Conservation (phyloP, 306 rosid species). For the Morella rubra region DNA sequence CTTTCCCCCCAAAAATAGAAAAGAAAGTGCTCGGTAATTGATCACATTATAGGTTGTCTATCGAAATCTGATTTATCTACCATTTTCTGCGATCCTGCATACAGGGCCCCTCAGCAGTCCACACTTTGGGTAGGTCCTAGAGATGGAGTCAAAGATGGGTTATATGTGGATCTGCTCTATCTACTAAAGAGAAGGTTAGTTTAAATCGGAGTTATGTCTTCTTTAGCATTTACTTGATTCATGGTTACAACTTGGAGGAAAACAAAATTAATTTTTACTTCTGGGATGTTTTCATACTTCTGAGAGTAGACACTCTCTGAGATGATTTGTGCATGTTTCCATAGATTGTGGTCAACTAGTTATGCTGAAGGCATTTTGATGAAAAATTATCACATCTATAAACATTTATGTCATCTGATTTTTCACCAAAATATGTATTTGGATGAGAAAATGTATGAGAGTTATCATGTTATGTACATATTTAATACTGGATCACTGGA, state of each 20-base stretch:
- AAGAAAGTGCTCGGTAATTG: background rate
- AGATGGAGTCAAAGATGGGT: slow-evolving; percentile 37
- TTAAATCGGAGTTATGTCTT: background rate
- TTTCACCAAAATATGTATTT: background rate
- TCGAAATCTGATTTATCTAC: slow-evolving; percentile 6
- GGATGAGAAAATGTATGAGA: background rate
- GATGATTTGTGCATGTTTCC: no score
- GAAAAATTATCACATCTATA: background rate
- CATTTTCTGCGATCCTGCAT: slow-evolving; percentile 30
- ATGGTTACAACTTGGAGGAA: background rate
- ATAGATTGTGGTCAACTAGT: background rate
- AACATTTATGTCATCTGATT: background rate
- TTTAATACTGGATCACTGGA: background rate
- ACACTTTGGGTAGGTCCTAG: slow-evolving; percentile 31
- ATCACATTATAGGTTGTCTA: background rate
- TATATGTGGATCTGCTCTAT: slow-evolving; percentile 83
- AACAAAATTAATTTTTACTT: background rate
- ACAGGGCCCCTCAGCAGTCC: slow-evolving; percentile 43
- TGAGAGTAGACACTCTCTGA: background rate
- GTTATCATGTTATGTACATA: background rate
- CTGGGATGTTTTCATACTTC: background rate
- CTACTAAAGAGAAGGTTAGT: slow-evolving; percentile 74
- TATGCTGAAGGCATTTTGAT: background rate
- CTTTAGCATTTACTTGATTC: slow-evolving; percentile 1
- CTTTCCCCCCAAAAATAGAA: background rate